phyloP scores from a whole-genome alignment of 1,284 basidiomycete genomes.

The Sporisorium reilianum region DNA sequence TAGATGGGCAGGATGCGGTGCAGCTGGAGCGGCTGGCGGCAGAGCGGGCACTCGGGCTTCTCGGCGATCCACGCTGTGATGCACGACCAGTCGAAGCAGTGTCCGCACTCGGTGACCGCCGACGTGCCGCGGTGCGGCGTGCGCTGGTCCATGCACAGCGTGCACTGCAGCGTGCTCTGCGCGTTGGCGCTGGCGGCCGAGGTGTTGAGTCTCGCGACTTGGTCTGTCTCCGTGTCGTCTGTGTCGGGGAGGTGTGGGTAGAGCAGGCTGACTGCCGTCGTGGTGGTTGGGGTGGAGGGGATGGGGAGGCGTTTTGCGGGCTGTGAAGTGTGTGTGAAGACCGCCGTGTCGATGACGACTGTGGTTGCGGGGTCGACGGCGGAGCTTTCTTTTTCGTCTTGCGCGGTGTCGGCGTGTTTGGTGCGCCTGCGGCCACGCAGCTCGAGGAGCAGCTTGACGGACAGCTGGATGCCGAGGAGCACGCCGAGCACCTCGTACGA shows the following conservation, averaged over 20 bases:
- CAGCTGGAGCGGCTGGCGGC: constrained; percentile 42
- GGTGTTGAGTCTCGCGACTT: constrained; percentile 44
- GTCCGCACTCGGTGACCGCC: constrained; percentile 91
- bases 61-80: constrained; percentile 88
- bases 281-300: neutral
- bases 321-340: constrained; percentile 40
- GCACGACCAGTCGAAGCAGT: constrained; percentile 93
- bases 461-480: constrained; percentile 67
- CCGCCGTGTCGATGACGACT: constrained; percentile 25
- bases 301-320: constrained; percentile 33
- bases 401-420: neutral
- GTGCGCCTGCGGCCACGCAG: constrained; percentile 12
- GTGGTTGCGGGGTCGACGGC: constrained; percentile 23
- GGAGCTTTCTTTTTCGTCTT: neutral
- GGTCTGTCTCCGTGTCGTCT: neutral
- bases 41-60: constrained; percentile 72
- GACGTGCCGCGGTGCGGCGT: constrained; percentile 71
- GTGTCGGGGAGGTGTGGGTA: constrained; percentile 29
- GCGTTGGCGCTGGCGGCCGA: constrained; percentile 25
- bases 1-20: constrained; percentile 53
- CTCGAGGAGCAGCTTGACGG: constrained; percentile 56
- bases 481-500: constrained; percentile 70
- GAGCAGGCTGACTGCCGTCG: constrained; percentile 9
- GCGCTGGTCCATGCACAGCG: constrained; percentile 68
- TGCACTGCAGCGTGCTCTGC: constrained; percentile 62